Base-by-base conservation (phyloP, 2,329 filamentous ascomycete genomes). In the Daldinia sp. region DNA sequence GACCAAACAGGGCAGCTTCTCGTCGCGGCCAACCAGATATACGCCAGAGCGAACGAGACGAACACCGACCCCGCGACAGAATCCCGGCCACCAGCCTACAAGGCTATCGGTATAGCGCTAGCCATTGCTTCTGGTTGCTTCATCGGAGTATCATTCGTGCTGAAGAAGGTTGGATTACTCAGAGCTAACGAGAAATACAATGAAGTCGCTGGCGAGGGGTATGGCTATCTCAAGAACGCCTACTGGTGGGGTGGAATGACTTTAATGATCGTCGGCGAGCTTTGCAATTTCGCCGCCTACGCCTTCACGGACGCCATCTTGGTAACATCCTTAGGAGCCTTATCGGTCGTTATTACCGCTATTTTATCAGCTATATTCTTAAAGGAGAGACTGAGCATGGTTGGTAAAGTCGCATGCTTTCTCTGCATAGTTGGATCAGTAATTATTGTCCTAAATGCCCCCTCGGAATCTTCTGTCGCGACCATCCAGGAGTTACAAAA, bases 171-270 rank as follows among this genome's bases (percentile, higher is more conserved):
- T 62, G 95, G 95, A 3, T 80, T 99, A 70, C 83, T 99, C 64
- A 93, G 88, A 76, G 94, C 95, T 51, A 99, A 98, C 78, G 88
- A 92, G 71, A 98, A 98, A 77, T 98, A 98, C 82, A 91, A 96
- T 65, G 93, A 98, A 79, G 92, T 92, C 68, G 94, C 95, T 0
- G 95, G 95, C 63, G 94, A 98, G 78, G 95, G 95, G 58, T 98
- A 98, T 77, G 94, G 94, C 65, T 99, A 98, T 76, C 87, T 99
- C 71, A 97, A 96, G 81, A 98, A 98, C 73, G 83, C 83, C 17
- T 97, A 86, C 81, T 99, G 95, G 95, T 99, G 95, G 95, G 78
- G 82, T 1, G 95, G 95, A 71, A 98, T 99, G 95, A 93, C 82
- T 0, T 84, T 98, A 61, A 98, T 99, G 95, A 97, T 98, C 71